Conservation (phyloP, 257 asterid species). For the Eustoma russellianum region DNA sequence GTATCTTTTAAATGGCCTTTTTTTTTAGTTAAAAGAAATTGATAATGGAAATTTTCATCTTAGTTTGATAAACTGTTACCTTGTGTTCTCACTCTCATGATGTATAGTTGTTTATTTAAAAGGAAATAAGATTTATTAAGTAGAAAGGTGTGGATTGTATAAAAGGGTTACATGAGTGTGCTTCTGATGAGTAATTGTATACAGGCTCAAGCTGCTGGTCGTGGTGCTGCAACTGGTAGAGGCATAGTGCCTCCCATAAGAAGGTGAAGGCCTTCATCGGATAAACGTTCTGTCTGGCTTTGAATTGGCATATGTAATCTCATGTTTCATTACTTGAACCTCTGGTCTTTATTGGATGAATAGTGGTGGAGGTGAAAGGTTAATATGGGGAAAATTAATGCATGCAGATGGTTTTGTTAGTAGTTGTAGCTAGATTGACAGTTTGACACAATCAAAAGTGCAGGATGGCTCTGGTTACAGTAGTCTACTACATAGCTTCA, state of each 20-base stretch:
- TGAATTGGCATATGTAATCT: too few relatives aligned
- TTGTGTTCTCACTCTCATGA: background rate
- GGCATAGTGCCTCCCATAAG: constrained; percentile 81
- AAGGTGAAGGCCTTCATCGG: constrained; percentile 34
- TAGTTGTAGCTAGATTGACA: too few relatives aligned
- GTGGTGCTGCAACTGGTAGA: constrained; percentile 52
- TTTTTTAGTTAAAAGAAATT: background rate
- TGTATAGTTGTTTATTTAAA: background rate
- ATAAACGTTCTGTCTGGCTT: too few relatives aligned
- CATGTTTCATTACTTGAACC: too few relatives aligned
- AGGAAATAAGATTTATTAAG: too few relatives aligned
- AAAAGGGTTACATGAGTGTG: background rate
- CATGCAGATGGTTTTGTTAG: too few relatives aligned
- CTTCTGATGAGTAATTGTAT: background rate
- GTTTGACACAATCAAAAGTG: too few relatives aligned
- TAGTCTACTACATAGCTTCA: too few relatives aligned
- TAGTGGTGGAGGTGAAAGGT: too few relatives aligned
- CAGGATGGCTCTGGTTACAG: too few relatives aligned
- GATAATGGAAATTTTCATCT: background rate
- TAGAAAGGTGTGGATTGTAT: background rate
- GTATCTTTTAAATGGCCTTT: background rate
- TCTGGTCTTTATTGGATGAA: too few relatives aligned
- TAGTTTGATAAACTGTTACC: background rate
- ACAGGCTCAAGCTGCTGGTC: constrained; percentile 53
- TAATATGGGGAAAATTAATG: too few relatives aligned